phyloP scores from a whole-genome alignment of 306 rosid species.

The Ochetophila trinervis region DNA sequence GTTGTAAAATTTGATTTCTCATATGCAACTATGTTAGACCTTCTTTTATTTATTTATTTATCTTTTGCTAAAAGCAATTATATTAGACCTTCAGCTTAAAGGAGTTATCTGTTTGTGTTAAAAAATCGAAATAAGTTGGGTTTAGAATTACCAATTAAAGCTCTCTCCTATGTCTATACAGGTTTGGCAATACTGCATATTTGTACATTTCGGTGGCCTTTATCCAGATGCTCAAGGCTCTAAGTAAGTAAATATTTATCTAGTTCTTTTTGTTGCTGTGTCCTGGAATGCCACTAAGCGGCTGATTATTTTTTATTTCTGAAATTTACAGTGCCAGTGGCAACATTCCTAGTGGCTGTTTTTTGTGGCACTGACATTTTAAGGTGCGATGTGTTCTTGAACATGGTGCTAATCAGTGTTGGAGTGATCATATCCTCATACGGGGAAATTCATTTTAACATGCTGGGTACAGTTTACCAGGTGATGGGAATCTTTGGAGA shows the following conservation, averaged over 20 bases:
- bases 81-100: background rate
- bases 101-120: no score
- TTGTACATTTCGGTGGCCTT: constrained; percentile 85
- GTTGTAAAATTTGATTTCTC: background rate
- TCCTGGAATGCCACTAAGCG: background rate
- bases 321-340: constrained; percentile 73
- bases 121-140: no score
- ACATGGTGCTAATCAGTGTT: constrained; percentile 78
- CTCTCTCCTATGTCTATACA: constrained; percentile 23
- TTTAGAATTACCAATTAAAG: background rate
- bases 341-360: constrained; percentile 67
- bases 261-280: no score
- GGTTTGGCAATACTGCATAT: constrained; percentile 90
- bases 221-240: constrained; percentile 89
- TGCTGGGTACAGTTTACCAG: constrained; percentile 70
- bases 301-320: background rate
- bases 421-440: constrained; percentile 79
- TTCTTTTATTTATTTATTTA: no score
- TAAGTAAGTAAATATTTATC: constrained; percentile 43
- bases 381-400: constrained; percentile 76
- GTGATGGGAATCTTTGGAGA: constrained; percentile 77
- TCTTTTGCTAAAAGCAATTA: no score
- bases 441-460: constrained; percentile 76
- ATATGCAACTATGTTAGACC: background rate
- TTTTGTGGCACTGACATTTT: constrained; percentile 70